These are phyloP conservation scores for Xylaria grammica DNA, from an alignment of 495 filamentous ascomycete species.

Conservation along the genomic window DNA sequence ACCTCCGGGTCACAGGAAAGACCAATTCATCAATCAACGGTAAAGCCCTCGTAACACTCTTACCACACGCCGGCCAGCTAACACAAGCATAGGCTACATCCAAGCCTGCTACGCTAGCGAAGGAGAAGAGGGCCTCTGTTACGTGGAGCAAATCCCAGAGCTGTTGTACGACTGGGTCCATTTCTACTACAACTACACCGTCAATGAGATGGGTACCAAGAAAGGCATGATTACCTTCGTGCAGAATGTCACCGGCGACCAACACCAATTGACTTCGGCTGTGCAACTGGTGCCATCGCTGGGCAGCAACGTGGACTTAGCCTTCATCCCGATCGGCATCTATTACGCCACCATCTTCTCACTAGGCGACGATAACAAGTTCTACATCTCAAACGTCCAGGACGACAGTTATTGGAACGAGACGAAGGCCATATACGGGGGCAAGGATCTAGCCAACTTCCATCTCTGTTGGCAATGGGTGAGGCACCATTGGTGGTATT, in stretches of 20 bases:
- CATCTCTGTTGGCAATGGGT: constrained; percentile 46
- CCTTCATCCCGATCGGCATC: not conserved
- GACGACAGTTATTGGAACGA: constrained; percentile 17
- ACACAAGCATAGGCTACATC: not conserved
- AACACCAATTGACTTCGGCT: not conserved
- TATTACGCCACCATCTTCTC: not conserved
- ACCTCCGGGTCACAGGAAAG: not conserved
- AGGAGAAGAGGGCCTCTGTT: not conserved
- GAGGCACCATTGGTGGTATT: constrained; percentile 45
- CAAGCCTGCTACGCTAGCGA: not conserved
- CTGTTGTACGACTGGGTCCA: constrained; percentile 2
- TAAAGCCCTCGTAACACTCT: not conserved
- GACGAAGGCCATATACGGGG: constrained; percentile 19
- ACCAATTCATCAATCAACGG: not conserved
- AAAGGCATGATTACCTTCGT: not conserved
- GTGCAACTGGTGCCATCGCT: not conserved
- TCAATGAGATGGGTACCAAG: not conserved
- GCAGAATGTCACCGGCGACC: not conserved
- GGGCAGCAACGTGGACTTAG: not conserved
- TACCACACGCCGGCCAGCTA: not conserved
- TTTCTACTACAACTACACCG: constrained; percentile 30
- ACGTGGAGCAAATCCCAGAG: not conserved
- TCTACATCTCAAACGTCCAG: constrained; percentile 22
- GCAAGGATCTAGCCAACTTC: constrained; percentile 24
- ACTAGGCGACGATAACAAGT: not conserved